These are phyloP conservation scores for Leptographium flavum DNA, from an alignment of 2,329 filamentous ascomycete genomes.

Conservation along the genomic window DNA sequence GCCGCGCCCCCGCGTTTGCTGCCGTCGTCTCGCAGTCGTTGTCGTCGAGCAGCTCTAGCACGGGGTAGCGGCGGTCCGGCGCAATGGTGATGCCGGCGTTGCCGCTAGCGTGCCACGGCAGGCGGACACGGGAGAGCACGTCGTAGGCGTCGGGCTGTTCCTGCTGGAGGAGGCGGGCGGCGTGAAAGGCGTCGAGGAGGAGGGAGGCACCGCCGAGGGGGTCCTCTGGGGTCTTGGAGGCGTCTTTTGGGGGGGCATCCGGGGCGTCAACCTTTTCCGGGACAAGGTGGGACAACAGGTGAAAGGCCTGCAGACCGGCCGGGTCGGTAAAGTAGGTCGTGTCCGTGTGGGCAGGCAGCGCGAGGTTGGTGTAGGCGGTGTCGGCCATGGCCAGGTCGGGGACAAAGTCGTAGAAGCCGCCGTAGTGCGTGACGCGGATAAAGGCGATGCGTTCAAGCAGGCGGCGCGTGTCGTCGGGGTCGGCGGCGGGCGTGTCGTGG, in stretches of 20 bases:
- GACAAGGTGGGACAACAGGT: constrained; percentile 67
- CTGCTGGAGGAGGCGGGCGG: constrained; percentile 42
- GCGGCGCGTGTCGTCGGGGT: constrained; percentile 56
- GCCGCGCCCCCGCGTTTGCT: not conserved
- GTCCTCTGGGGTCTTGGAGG: constrained; percentile 4
- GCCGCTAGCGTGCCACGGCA: constrained; percentile 78
- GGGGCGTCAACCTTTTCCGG: too few species aligned
- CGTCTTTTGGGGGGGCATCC: too few species aligned
- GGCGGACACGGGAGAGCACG: constrained; percentile 36
- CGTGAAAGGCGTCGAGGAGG: constrained; percentile 75
- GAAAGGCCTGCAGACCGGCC: constrained; percentile 81
- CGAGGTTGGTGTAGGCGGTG: constrained; percentile 79
- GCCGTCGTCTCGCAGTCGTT: constrained; percentile 8
- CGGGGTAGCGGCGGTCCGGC: constrained; percentile 55
- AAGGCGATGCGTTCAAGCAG: constrained; percentile 72
- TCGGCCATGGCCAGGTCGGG: constrained; percentile 79
- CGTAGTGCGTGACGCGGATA: constrained; percentile 84
- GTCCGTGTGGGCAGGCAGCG: constrained; percentile 77
- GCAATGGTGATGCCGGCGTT: constrained; percentile 73
- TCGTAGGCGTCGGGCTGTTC: constrained; percentile 43
- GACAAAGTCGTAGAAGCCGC: constrained; percentile 67
- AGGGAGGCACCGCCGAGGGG: constrained; percentile 57
- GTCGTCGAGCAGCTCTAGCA: constrained; percentile 46
- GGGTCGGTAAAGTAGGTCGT: constrained; percentile 94
- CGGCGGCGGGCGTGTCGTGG: constrained; percentile 46